A percentile compares a stretch with the other conserved stretches of the same genome.
Conservation (phyloP, 805 yeast genomes). For the Candida morakotiae region DNA sequence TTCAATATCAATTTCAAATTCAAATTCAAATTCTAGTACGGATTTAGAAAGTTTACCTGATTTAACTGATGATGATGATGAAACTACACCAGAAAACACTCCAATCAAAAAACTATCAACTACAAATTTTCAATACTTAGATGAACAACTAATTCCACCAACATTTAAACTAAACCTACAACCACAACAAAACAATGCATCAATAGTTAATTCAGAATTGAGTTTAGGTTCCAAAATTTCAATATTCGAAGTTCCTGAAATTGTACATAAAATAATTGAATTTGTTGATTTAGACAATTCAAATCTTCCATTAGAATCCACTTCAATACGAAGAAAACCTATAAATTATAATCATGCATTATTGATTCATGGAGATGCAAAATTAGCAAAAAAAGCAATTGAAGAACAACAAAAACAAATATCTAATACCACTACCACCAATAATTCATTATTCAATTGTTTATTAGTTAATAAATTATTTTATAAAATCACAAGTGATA, state of each 20-base stretch:
- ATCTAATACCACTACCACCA: too few species aligned
- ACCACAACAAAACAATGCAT: too few species aligned
- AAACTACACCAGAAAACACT: conserved; percentile 7
- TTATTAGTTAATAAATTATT: conserved; percentile 67
- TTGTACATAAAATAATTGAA: conserved; percentile 54
- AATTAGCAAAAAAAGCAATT: conserved; percentile 46
- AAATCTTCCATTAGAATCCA: conserved; percentile 55
- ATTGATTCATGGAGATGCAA: conserved; percentile 55
- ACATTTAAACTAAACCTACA: not conserved
- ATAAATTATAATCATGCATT: conserved; percentile 65
- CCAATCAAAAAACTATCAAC: conserved; percentile 5
- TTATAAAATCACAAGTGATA: conserved; percentile 50
- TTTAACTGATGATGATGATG: conserved; percentile 12
- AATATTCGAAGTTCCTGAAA: conserved; percentile 76
- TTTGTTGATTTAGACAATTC: conserved; percentile 54
- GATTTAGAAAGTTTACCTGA: conserved; percentile 38
- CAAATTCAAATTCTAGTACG: conserved; percentile 10
- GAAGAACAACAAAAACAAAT: conserved; percentile 7
- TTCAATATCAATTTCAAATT: conserved; percentile 9
- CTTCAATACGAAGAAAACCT: conserved; percentile 65
- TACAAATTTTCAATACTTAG: conserved; percentile 5
- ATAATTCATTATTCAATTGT: conserved; percentile 51
- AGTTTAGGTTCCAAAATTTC: conserved; percentile 11
- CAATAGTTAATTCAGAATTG: too few species aligned
- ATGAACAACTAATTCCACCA: conserved; percentile 5